Base-by-base conservation (phyloP, 768 basidiomycete genomes). In the Amyloporia xantha region DNA sequence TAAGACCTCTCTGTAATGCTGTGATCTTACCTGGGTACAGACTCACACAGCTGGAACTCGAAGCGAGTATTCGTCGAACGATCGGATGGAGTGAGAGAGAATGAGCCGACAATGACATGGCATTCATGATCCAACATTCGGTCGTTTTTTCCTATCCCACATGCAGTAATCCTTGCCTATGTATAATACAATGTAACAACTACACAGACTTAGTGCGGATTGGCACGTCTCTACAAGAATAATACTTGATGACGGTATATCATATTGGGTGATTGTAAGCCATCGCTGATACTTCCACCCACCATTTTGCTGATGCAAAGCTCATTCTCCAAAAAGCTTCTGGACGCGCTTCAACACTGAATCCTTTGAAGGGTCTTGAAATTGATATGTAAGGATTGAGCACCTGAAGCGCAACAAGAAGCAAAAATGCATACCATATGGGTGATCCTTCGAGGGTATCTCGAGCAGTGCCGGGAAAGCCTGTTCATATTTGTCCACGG, bases 361-460 rank as follows among this genome's bases (percentile, higher is more conserved):
- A 63, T 98, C 95, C 65, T 97, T 97, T 11, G 84, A 81, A 13
- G 95, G 95, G 68, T 98, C 95, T 95, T 59, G 25, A 53, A 52
- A 37, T 28, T 42, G 23, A 35, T 30, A 20, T 9, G 4, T 41
- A 27, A 39, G 47, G 30, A 42, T 50, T 37, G 41, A 26, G 23
- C 28, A 35, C 10, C 41, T 49, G 25, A 44, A 42, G n/a, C 21
- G 40, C 35, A 23, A 20, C 13, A 21, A 27, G 45, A 13, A 36
- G 43, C 11, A 15, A 27, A 44, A 41, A 37, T 35, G 68, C 79
- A 50, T 47, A 95, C 95, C 94, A 59, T 98, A 98, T 28, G 95
- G 95, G 67, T 96, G 93, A 62, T 98, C 95, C 66, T 98, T 98
- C 48, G 91, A 93, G 21, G 96, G 96, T 53, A 99, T 98, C 68